These are phyloP conservation scores for Clavispora phyllophila DNA, from an alignment of 805 yeast species.

Conservation along the genomic window DNA sequence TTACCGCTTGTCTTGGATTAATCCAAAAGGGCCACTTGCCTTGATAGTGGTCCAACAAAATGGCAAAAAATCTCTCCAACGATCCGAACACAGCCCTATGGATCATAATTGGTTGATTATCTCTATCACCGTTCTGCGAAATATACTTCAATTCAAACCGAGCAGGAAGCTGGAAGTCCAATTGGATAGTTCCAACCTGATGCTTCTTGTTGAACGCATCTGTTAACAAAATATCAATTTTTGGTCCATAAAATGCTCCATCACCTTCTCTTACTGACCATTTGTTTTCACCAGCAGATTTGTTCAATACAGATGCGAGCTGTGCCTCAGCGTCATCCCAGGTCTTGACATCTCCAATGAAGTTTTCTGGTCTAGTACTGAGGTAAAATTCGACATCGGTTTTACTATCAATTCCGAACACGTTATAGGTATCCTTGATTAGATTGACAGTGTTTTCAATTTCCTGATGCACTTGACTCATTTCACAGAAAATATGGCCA, in stretches of 20 bases:
- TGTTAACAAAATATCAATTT: constrained; percentile 77
- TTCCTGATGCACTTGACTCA: constrained; percentile 70
- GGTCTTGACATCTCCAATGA: constrained; percentile 66
- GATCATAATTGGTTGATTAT: constrained; percentile 81
- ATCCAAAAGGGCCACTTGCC: constrained; percentile 99
- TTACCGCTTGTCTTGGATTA: constrained; percentile 82
- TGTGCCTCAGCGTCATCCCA: constrained; percentile 83
- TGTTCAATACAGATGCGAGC: constrained; percentile 54
- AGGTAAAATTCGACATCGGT: constrained; percentile 55
- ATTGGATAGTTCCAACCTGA: constrained; percentile 92
- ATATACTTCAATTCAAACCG: constrained; percentile 73
- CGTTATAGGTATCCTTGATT: constrained; percentile 67
- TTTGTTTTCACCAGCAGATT: constrained; percentile 38
- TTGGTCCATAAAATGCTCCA: constrained; percentile 97
- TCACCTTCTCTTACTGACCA: constrained; percentile 88
- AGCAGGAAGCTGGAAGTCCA: constrained; percentile 90
- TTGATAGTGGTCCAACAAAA: constrained; percentile 79
- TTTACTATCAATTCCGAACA: constrained; percentile 50
- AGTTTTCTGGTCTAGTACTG: constrained; percentile 84
- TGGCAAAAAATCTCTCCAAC: constrained; percentile 85
- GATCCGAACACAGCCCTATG: constrained; percentile 97
- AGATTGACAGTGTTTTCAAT: constrained; percentile 67
- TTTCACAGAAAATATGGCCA: constrained; percentile 90
- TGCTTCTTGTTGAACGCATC: constrained; percentile 80
- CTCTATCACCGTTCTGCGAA: constrained; percentile 42